Percentiles rank a stretch among this genome's conserved stretches.
phyloP scores from a whole-genome alignment of 179 eudicot genomes.

The Gypsophila paniculata region DNA sequence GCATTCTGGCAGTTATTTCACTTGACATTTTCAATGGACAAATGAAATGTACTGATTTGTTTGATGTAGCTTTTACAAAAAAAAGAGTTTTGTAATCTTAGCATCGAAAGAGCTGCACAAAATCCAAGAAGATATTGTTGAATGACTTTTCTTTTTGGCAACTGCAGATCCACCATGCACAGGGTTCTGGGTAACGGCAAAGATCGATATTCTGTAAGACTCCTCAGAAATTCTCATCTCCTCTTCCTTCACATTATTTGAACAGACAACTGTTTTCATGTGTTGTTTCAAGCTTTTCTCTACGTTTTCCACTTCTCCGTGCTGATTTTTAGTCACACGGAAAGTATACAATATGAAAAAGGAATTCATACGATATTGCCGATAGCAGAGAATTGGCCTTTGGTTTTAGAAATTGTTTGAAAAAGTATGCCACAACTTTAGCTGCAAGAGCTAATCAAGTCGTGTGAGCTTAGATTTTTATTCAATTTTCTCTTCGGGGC shows the following conservation, averaged over 20 bases:
- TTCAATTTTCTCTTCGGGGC: conserved; percentile 20
- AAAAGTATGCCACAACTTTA: not conserved
- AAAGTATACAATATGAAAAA: too few species aligned
- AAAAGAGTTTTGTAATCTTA: not conserved
- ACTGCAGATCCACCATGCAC: conserved; percentile 83
- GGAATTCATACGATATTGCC: too few species aligned
- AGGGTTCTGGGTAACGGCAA: conserved; percentile 75
- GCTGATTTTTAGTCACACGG: too few species aligned
- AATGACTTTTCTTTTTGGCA: conserved; percentile 14
- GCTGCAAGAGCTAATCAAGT: not conserved
- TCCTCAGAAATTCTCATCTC: conserved; percentile 2
- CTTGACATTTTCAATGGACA: not conserved
- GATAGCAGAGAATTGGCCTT: not conserved
- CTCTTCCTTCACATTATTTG: not conserved
- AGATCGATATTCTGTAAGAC: conserved; percentile 87
- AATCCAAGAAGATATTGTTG: not conserved
- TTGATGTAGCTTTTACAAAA: too few species aligned
- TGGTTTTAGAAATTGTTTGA: not conserved
- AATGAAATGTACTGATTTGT: not conserved
- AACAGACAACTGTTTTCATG: not conserved
- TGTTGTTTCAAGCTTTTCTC: not conserved
- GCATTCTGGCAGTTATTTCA: not conserved
- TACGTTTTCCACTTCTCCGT: not conserved
- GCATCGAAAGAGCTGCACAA: too few species aligned
- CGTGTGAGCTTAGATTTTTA: not conserved